These are phyloP conservation scores for Ambrosiella beaveri DNA, from an alignment of 2,329 filamentous ascomycete genomes.

Conservation along the genomic window DNA sequence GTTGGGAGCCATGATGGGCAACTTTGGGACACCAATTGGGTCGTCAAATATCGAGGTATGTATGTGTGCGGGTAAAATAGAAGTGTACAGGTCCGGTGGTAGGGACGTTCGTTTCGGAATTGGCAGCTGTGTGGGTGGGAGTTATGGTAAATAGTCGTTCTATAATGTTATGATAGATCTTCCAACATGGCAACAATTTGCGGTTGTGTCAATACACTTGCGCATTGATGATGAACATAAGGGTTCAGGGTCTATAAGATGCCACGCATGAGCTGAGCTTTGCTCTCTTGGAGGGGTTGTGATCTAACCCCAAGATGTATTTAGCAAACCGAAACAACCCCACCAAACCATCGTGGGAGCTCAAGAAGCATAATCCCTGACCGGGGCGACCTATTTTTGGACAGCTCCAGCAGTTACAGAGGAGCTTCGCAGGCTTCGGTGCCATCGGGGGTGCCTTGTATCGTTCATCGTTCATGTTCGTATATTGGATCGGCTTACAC, in stretches of 20 bases:
- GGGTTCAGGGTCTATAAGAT: background rate
- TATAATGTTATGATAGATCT: too few relatives aligned
- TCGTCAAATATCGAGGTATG: background rate
- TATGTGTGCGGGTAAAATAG: background rate
- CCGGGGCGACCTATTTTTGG: too few relatives aligned
- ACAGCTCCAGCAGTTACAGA: too few relatives aligned
- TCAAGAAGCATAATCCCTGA: background rate
- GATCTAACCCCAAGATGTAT: background rate
- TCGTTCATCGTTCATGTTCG: background rate
- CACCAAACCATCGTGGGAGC: background rate
- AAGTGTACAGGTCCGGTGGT: background rate
- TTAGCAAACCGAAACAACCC: background rate
- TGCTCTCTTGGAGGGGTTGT: background rate
- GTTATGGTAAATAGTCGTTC: background rate
- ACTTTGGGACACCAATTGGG: background rate
- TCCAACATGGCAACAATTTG: too few relatives aligned
- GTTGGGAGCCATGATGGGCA: conserved; percentile 45
- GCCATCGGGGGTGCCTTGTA: too few relatives aligned
- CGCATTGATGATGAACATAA: background rate
- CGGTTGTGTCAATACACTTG: too few relatives aligned
- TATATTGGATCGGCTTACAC: background rate
- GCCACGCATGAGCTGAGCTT: background rate
- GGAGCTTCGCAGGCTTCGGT: too few relatives aligned
- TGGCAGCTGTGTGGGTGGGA: background rate
- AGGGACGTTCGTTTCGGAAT: background rate